Evolutionary conservation across 2,329 filamentous ascomycete species (phyloP).

Genomic region (Cordyceps cateniannulata): DNA sequence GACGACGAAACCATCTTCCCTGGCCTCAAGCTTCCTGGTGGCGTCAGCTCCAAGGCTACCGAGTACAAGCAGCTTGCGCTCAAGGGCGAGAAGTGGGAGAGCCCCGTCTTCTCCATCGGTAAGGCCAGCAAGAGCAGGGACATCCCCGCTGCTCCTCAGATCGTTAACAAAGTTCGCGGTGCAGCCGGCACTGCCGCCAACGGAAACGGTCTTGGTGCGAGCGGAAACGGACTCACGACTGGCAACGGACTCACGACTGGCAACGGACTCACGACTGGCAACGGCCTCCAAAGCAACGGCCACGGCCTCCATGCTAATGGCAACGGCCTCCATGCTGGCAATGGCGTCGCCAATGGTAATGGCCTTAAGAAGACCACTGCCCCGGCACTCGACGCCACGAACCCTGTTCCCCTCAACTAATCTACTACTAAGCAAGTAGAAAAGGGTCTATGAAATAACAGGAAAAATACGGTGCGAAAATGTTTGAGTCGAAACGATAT

Average conservation of each 20-base stretch:
- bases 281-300: background rate
- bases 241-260: slow-evolving; percentile 15
- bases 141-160: slow-evolving; percentile 55
- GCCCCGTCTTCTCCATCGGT: slow-evolving; percentile 85
- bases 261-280: slow-evolving; percentile 13
- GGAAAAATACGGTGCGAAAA: background rate
- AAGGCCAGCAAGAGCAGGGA: slow-evolving; percentile 64
- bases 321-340: slow-evolving; percentile 13
- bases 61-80: slow-evolving; percentile 83
- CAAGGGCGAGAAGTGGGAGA: slow-evolving; percentile 92
- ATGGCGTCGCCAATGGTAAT: slow-evolving; percentile 13
- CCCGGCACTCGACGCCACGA: slow-evolving; percentile 3
- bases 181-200: slow-evolving; percentile 14
- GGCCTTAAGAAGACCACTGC: slow-evolving; percentile 1
- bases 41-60: slow-evolving; percentile 87
- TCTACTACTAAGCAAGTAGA: background rate
- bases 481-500: slow-evolving; percentile 8
- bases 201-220: slow-evolving; percentile 12
- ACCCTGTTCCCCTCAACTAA: slow-evolving; percentile 8
- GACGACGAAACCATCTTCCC: slow-evolving; percentile 87
- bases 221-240: slow-evolving; percentile 13
- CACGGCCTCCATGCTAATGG: slow-evolving; percentile 7
- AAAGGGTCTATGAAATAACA: background rate
- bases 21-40: slow-evolving; percentile 70
- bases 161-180: slow-evolving; percentile 38